Conservation (phyloP, 2,329 filamentous ascomycete genomes). For the Phoma sp. region DNA sequence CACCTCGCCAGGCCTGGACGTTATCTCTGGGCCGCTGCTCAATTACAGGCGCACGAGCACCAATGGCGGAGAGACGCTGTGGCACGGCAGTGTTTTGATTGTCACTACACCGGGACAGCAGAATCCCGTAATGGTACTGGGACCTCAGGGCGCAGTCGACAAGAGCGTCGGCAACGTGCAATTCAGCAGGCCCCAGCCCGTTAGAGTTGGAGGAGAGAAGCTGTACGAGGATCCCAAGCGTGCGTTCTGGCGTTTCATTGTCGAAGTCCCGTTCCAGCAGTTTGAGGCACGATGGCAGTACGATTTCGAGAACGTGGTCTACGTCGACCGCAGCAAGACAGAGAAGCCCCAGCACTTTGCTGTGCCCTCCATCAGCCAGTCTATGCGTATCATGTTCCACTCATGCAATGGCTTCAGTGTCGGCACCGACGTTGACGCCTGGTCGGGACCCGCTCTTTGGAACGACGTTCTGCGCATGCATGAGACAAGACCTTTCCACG, state of each 20-base stretch:
- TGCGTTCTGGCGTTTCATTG: conserved; percentile 65
- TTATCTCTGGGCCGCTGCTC: conserved; percentile 74
- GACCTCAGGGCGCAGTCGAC: conserved; percentile 52
- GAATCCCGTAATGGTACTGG: conserved; percentile 66
- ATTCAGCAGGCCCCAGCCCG: conserved; percentile 32
- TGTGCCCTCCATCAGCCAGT: conserved; percentile 65
- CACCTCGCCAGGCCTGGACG: conserved; percentile 55
- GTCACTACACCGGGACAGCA: conserved; percentile 76
- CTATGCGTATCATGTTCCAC: conserved; percentile 73
- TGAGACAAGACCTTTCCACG: conserved; percentile 64
- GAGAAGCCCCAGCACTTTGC: conserved; percentile 54
- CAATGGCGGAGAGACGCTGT: conserved; percentile 56
- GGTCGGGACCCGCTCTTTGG: conserved; percentile 68
- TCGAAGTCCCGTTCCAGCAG: conserved; percentile 68
- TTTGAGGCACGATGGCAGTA: conserved; percentile 83
- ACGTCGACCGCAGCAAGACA: conserved; percentile 56
- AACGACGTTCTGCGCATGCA: conserved; percentile 69
- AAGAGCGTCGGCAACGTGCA: conserved; percentile 28
- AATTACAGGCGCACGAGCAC: conserved; percentile 79
- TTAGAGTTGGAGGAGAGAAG: conserved; percentile 57
- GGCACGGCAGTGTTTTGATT: conserved; percentile 86
- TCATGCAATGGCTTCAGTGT: conserved; percentile 73
- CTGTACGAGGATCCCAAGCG: conserved; percentile 65
- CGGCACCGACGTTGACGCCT: conserved; percentile 67
- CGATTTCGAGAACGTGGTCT: conserved; percentile 69